Percentiles rank a stretch among this genome's conserved stretches.
These are phyloP conservation scores for Cystoderma amianthinum DNA, from an alignment of 768 basidiomycete species.

Conservation along the genomic window DNA sequence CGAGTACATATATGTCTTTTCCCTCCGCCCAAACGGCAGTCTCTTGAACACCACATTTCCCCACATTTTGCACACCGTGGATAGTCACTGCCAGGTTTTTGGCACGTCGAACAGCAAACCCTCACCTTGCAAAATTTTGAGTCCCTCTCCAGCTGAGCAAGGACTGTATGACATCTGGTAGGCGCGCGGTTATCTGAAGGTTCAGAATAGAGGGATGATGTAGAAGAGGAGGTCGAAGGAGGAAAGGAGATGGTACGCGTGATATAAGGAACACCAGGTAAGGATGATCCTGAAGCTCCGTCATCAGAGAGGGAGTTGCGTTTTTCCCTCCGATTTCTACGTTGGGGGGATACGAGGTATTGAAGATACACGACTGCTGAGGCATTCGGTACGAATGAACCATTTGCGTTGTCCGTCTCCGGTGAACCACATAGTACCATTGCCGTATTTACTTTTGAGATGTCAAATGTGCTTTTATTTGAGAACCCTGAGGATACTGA, in stretches of 20 bases:
- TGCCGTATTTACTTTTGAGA: constrained; percentile 16
- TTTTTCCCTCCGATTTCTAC: constrained; percentile 11
- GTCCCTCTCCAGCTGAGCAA: constrained; percentile 41
- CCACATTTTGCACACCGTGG: constrained; percentile 57
- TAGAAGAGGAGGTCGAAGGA: constrained; percentile 8
- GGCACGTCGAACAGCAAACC: constrained; percentile 43
- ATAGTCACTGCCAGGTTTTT: constrained; percentile 44
- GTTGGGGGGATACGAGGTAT: constrained; percentile 12
- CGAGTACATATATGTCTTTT: constrained; percentile 41
- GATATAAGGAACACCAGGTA: constrained; percentile 12
- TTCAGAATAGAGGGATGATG: constrained; percentile 12
- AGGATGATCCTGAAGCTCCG: constrained; percentile 8
- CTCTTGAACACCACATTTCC: constrained; percentile 58
- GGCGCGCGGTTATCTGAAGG: constrained; percentile 9
- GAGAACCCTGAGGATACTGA: constrained; percentile 17
- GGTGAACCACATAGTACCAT: constrained; percentile 10
- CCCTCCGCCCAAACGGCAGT: constrained; percentile 47
- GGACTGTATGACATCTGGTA: constrained; percentile 34
- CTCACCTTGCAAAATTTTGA: constrained; percentile 41
- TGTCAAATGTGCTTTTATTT: constrained; percentile 11
- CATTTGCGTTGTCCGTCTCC: constrained; percentile 15
- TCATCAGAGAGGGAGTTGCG: constrained; percentile 11
- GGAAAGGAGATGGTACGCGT: constrained; percentile 10
- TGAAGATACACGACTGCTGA: constrained; percentile 17
- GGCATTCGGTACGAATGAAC: constrained; percentile 18